These are phyloP conservation scores for Aspergillus carbonarius DNA, from an alignment of 2,329 filamentous ascomycete genomes.

Conservation along the genomic window DNA sequence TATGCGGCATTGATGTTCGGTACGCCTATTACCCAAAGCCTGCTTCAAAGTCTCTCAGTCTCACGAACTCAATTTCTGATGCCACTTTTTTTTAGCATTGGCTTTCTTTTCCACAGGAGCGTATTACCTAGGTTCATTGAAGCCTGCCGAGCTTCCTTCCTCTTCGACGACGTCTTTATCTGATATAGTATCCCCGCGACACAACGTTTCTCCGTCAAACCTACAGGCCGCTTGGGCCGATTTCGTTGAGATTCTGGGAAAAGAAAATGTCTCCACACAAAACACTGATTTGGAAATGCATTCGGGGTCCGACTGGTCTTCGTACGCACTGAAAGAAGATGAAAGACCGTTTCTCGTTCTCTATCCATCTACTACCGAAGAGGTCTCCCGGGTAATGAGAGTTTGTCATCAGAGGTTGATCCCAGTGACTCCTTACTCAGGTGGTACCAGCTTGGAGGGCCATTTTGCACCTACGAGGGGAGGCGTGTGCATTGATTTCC, in stretches of 20 bases:
- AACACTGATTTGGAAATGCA: conserved; percentile 56
- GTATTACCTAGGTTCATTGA: conserved; percentile 56
- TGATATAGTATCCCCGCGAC: conserved; percentile 49
- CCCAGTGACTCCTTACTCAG: conserved; percentile 82
- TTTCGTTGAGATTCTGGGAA: conserved; percentile 60
- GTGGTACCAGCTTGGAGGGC: conserved; percentile 85
- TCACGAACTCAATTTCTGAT: not conserved
- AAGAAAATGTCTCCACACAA: conserved; percentile 62
- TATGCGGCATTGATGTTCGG: conserved; percentile 40
- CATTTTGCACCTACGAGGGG: conserved; percentile 81
- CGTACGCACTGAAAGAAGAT: conserved; percentile 44
- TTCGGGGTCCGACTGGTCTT: conserved; percentile 64
- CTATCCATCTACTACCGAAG: conserved; percentile 73
- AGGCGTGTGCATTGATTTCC: conserved; percentile 83
- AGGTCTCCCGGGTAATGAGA: conserved; percentile 86
- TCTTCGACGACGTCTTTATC: conserved; percentile 60
- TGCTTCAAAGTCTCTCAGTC: not conserved
- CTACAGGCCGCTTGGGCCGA: conserved; percentile 66
- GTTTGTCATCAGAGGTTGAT: conserved; percentile 78
- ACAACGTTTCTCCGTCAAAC: conserved; percentile 57
- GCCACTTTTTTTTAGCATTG: conserved; percentile 42
- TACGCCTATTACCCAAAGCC: conserved; percentile 18
- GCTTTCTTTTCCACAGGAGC: conserved; percentile 52
- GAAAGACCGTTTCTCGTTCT: conserved; percentile 62
- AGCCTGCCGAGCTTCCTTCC: conserved; percentile 47